Evolutionary conservation across 768 basidiomycete genomes (phyloP).

Genomic region (Butyriboletus loyo): DNA sequence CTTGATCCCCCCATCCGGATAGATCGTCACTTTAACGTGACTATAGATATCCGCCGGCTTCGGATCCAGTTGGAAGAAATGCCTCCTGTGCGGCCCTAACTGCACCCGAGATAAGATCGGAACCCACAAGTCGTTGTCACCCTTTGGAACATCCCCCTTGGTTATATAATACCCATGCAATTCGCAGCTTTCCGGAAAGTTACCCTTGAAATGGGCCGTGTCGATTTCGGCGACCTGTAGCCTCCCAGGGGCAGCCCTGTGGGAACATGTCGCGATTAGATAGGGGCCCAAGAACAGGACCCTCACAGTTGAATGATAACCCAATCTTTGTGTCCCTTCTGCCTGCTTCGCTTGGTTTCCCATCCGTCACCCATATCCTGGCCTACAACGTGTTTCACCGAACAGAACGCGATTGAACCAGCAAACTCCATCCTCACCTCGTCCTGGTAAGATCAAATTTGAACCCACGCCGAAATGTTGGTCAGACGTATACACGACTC

Average conservation of each 20-base stretch:
- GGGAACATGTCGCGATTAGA: not conserved
- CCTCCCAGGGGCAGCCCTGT: slow-evolving; percentile 68
- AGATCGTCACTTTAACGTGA: slow-evolving; percentile 85
- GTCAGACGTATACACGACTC: slow-evolving; percentile 81
- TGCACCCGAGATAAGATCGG: slow-evolving; percentile 71
- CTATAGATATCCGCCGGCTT: slow-evolving; percentile 58
- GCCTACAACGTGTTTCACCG: slow-evolving; percentile 34
- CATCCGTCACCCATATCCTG: slow-evolving; percentile 98
- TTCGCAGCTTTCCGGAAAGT: slow-evolving; percentile 89
- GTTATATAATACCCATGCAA: slow-evolving; percentile 52
- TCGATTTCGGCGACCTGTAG: slow-evolving; percentile 86
- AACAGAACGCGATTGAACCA: not conserved
- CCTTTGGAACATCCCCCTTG: slow-evolving; percentile 36
- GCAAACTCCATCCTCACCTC: slow-evolving; percentile 45
- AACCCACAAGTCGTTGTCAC: slow-evolving; percentile 55
- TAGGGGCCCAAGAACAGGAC: slow-evolving; percentile 11
- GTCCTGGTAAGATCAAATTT: slow-evolving; percentile 87
- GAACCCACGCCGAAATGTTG: slow-evolving; percentile 93
- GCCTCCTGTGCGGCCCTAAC: slow-evolving; percentile 85
- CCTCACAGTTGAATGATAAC: slow-evolving; percentile 79
- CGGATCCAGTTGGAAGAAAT: slow-evolving; percentile 82
- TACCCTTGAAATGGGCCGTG: slow-evolving; percentile 94
- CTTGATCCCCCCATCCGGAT: slow-evolving; percentile 95
- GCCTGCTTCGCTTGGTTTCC: slow-evolving; percentile 91
- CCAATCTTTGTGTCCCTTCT: slow-evolving; percentile 85